phyloP scores from a whole-genome alignment of 345 rosid genomes.

The Noccaea bulbosa region DNA sequence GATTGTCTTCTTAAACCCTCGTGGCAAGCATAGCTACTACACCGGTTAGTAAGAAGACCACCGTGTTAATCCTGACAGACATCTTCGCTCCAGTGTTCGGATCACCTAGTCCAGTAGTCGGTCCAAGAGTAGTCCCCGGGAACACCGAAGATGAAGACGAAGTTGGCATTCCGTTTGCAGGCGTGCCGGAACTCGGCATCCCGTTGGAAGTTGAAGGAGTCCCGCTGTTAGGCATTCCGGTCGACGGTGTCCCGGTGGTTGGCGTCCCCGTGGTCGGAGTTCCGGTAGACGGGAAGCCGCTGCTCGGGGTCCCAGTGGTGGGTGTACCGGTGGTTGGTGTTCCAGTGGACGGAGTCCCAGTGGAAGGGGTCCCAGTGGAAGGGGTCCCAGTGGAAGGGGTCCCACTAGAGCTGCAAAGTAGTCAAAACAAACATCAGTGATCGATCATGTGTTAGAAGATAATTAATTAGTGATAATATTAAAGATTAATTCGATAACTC shows the following conservation, averaged over 20 bases:
- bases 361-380: conserved; percentile 8
- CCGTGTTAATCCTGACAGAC: conserved; percentile 1
- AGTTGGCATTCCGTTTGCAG: conserved; percentile 40
- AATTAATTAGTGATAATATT: background rate
- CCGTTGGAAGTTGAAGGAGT: conserved; percentile 38
- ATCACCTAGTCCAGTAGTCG: conserved; percentile 34
- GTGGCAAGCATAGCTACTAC: conserved; percentile 29
- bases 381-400: conserved; percentile 35
- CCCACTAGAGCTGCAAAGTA: conserved; percentile 42
- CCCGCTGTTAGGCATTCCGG: conserved; percentile 28
- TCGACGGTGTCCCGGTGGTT: conserved; percentile 29
- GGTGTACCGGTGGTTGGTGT: conserved; percentile 22
- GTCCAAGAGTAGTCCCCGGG: conserved; percentile 45
- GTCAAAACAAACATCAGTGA: conserved; percentile 17
- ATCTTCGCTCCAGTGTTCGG: conserved; percentile 33
- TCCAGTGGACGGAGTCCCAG: conserved; percentile 11
- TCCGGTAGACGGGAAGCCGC: conserved; percentile 29
- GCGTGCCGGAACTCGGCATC: conserved; percentile 39
- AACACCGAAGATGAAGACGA: conserved; percentile 44
- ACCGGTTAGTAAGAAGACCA: conserved; percentile 13
- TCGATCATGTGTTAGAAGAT: conserved; percentile 1
- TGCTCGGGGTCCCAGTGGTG: background rate
- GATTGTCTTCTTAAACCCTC: conserved; percentile 15
- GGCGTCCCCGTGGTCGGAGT: conserved; percentile 34
- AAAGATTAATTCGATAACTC: background rate